Evolutionary conservation across 2,329 filamentous ascomycete species (phyloP).

Genomic region (Verticillium tricorpus): DNA sequence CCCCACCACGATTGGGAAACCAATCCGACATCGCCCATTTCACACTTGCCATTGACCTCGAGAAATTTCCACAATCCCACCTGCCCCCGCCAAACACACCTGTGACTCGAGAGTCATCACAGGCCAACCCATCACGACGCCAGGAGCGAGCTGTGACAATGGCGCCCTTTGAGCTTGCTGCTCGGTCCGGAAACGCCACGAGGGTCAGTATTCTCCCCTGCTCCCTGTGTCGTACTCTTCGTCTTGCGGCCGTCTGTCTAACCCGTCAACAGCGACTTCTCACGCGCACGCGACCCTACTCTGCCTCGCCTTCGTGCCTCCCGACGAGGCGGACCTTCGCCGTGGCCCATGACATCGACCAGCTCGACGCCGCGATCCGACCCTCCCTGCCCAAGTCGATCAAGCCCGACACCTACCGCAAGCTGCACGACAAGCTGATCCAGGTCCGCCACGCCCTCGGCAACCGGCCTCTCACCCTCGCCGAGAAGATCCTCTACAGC

Average conservation of each 20-base stretch:
- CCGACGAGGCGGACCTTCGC: constrained; percentile 12
- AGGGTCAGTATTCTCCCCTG: constrained; percentile 27
- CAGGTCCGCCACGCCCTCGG: constrained; percentile 73
- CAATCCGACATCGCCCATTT: constrained; percentile 17
- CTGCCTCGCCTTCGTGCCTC: constrained; percentile 9
- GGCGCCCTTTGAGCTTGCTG: constrained; percentile 47
- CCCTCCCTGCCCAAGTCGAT: constrained; percentile 29
- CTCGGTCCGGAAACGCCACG: constrained; percentile 42
- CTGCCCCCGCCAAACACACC: constrained; percentile 7
- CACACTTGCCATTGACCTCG: constrained; percentile 4
- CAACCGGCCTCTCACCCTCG: constrained; percentile 67
- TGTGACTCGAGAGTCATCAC: not conserved
- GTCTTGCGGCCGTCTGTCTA: constrained; percentile 4
- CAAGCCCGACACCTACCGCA: constrained; percentile 69
- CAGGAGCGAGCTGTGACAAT: constrained; percentile 25
- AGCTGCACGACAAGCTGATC: constrained; percentile 71
- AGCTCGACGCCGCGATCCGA: constrained; percentile 25
- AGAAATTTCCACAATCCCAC: constrained; percentile 11
- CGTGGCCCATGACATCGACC: constrained; percentile 12
- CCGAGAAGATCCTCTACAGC: constrained; percentile 97
- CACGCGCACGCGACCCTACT: constrained; percentile 11
- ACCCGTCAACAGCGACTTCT: constrained; percentile 29
- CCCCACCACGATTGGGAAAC: not conserved
- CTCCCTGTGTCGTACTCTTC: not conserved
- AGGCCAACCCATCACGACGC: not conserved